Conservation (phyloP, 306 rosid species). For the Abrus pulchellus region DNA sequence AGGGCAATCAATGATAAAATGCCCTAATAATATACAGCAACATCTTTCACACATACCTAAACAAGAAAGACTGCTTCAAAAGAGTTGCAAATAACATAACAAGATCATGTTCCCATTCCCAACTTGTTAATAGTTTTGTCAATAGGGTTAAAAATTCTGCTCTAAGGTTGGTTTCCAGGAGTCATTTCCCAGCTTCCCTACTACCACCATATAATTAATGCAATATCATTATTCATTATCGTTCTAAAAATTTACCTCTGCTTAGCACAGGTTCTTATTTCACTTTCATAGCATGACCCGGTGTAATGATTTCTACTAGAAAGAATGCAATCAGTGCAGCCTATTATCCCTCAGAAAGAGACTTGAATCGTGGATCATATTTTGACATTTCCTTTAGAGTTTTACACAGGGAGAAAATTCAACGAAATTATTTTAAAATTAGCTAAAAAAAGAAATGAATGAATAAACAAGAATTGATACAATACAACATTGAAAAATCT, state of each 20-base stretch:
- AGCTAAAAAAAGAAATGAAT: neutral
- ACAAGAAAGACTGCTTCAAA: neutral
- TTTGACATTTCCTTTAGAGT: neutral
- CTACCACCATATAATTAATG: neutral
- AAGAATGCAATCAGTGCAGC: neutral
- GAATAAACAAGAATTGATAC: neutral
- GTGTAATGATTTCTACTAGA: constrained; percentile 3
- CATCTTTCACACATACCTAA: constrained; percentile 14
- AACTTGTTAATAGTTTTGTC: neutral
- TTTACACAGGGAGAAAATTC: neutral
- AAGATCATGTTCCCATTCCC: neutral
- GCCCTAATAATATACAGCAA: neutral
- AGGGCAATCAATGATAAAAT: neutral
- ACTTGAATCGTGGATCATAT: neutral
- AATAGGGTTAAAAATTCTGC: neutral
- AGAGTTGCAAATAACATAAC: neutral
- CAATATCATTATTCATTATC: neutral
- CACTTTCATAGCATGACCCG: neutral
- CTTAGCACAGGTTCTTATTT: neutral
- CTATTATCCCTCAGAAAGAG: constrained; percentile 4
- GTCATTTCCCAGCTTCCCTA: neutral
- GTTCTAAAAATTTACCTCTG: neutral
- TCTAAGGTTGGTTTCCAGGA: neutral
- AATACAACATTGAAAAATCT: constrained; percentile 32
- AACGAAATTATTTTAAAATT: neutral